Evolutionary conservation across 78 protist species (phyloP).

Genomic region (Planoprotostelium fungivorum): DNA sequence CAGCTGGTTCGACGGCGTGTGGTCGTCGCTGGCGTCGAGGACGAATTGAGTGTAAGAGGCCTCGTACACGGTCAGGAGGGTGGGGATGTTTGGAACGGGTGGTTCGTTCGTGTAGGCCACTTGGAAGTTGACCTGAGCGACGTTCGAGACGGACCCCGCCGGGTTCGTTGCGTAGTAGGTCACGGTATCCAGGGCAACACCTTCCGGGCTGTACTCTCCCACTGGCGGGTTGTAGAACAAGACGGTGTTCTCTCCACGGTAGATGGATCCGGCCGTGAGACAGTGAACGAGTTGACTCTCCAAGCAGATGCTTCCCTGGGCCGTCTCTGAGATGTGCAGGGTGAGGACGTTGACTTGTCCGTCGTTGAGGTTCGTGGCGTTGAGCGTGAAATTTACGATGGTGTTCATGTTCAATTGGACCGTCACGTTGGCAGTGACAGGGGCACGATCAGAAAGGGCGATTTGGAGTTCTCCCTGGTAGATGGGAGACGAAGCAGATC

Average conservation of each 20-base stretch:
- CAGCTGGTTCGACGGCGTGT: not conserved
- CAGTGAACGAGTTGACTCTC: not conserved
- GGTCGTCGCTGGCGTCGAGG: not conserved
- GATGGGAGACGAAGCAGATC: not conserved
- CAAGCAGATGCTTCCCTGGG: not conserved
- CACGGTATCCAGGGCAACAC: not conserved
- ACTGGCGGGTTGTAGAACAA: not conserved
- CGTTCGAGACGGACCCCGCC: not conserved
- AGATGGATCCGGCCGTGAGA: not conserved
- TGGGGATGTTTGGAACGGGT: not conserved
- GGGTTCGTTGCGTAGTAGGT: not conserved
- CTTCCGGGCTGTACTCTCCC: not conserved
- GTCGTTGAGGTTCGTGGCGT: not conserved
- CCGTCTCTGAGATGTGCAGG: not conserved
- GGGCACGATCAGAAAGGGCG: not conserved
- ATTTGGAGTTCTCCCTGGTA: not conserved
- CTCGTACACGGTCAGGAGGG: not conserved
- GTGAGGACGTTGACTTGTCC: not conserved
- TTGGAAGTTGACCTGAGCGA: not conserved
- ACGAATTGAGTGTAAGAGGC: not conserved
- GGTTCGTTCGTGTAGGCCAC: not conserved
- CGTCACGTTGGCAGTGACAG: not conserved
- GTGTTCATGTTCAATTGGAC: not conserved
- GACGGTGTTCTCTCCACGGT: not conserved
- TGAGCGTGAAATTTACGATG: not conserved